Evolutionary conservation across 495 filamentous ascomycete species (phyloP), one percentile per base, ranked within the genome.

Genomic region (Oleoguttula mirabilis): DNA sequence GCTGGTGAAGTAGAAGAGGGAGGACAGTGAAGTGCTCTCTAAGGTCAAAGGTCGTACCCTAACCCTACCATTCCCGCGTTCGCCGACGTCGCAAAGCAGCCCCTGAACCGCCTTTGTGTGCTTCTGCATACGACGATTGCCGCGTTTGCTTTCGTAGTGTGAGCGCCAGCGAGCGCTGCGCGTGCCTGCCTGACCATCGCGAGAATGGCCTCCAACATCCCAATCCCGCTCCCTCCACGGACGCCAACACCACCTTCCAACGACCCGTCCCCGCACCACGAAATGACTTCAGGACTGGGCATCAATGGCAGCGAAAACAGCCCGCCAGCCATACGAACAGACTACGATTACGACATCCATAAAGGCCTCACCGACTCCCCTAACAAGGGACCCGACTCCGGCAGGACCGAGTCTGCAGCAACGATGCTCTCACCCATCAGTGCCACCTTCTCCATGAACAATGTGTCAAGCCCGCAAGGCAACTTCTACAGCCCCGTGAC

Each of bases 401-500:
- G 33, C 24, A 41, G 21, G 21, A 16, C 14, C 21, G 39, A 47
- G 2, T 10, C 48, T 2, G 24, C 28, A 3, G 12, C 32, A 11
- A 15, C 23, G 12, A 33, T 47, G 44, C 49, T 52, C n/a, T 48
- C 49, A 7, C 49, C 49, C 3, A 41, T 45, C 17, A 36, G 27
- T 17, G 46, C 49, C 1, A 36, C 39, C 20, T 41, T 41, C 31
- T 36, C 47, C 21, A 2, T n/a, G 3, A 21, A 30, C 11, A 17
- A 3, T n/a, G 40, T 24, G 3, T 21, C 48, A 25, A 52, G 49
- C 21, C 49, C 49, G 15, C 21, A 47, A 20, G 14, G 31, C 25
- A 32, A 14, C 34, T 47, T 59, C 12, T 72, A 73, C 56, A 70
- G 60, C 41, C 55, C 67, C 28, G 61, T 57, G 27, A 46, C 41